Conservation (phyloP, 2,329 filamentous ascomycete species). For the Ascochyta lentis region DNA sequence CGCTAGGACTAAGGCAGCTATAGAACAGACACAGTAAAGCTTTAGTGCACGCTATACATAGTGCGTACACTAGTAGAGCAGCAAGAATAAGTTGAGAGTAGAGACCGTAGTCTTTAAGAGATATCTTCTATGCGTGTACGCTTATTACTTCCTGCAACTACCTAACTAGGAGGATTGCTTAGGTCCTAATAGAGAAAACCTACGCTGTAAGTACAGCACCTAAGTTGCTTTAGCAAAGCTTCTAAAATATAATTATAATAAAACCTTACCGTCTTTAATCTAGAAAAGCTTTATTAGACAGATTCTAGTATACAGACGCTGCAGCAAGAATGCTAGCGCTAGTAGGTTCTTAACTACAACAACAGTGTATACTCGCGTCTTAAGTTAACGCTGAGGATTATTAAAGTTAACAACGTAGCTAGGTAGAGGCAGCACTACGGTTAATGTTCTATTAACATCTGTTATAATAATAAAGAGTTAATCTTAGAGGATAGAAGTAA, state of each 20-base stretch:
- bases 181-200: slow-evolving; percentile 18
- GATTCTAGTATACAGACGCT: slow-evolving; percentile 39
- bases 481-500: too few species aligned
- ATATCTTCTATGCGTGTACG: slow-evolving; percentile 30
- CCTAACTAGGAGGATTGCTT: slow-evolving; percentile 16
- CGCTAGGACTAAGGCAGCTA: slow-evolving; percentile 18
- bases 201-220: slow-evolving; percentile 3
- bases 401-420: slow-evolving; percentile 40
- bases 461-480: slow-evolving; percentile 1
- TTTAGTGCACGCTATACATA: slow-evolving; percentile 14
- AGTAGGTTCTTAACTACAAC: slow-evolving; percentile 29
- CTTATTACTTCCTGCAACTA: slow-evolving; percentile 17
- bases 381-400: slow-evolving; percentile 28
- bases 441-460: slow-evolving; percentile 19
- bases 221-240: neutral
- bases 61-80: neutral
- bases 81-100: slow-evolving; percentile 21
- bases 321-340: slow-evolving; percentile 28
- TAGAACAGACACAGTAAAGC: slow-evolving; percentile 29
- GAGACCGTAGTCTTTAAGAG: neutral
- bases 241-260: neutral
- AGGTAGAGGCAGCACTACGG: slow-evolving; percentile 28
- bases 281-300: slow-evolving; percentile 29
- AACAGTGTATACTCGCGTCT: slow-evolving; percentile 27
- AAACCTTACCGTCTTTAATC: slow-evolving; percentile 35